Conservation (phyloP, 495 filamentous ascomycete species). For the Entonaema liquescens region DNA sequence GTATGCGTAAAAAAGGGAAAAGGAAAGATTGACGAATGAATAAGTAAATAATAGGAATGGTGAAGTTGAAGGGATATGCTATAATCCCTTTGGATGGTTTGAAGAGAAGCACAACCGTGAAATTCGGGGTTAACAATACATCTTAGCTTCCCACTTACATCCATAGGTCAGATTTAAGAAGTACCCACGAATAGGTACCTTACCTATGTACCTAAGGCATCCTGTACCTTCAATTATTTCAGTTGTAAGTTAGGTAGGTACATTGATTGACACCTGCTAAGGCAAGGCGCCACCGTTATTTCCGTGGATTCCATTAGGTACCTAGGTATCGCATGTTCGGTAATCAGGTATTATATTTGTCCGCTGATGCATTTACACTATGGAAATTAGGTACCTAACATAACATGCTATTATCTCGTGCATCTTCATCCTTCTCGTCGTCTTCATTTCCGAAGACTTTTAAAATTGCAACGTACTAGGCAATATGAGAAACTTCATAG, state of each 20-base stretch:
- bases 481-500: neutral
- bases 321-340: slow-evolving; percentile 2
- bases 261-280: too few species aligned
- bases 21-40: slow-evolving; percentile 4
- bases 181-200: neutral
- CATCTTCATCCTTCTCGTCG: too few species aligned
- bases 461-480: neutral
- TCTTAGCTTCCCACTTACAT: slow-evolving; percentile 6
- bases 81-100: slow-evolving; percentile 11
- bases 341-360: slow-evolving; percentile 7
- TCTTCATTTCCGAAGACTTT: too few species aligned
- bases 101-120: slow-evolving; percentile 5
- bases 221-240: too few species aligned
- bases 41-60: slow-evolving; percentile 21
- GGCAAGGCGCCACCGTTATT: slow-evolving; percentile 10
- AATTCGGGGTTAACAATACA: slow-evolving; percentile 22
- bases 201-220: too few species aligned
- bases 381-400: neutral
- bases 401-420: too few species aligned
- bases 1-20: neutral
- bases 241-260: neutral
- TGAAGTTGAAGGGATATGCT: slow-evolving; percentile 12
- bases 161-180: slow-evolving; percentile 6
- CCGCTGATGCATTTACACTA: neutral
- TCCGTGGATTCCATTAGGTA: slow-evolving; percentile 2